These are phyloP conservation scores for Ophiostoma novo-ulmi DNA, from an alignment of 2,329 filamentous ascomycete species.

Conservation along the genomic window DNA sequence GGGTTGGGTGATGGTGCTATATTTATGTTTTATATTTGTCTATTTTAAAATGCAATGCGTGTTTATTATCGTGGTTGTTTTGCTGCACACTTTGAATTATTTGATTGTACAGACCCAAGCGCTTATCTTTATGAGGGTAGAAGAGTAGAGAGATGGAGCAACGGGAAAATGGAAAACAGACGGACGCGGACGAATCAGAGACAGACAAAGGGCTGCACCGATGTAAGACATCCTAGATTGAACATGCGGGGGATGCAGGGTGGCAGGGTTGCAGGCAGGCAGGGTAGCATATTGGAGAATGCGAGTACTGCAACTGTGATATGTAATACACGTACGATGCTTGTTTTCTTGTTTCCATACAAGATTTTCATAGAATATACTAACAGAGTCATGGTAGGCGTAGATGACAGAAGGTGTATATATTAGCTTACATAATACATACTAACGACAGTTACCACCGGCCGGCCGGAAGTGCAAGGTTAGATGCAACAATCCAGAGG, in stretches of 20 bases:
- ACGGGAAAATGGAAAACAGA: no score
- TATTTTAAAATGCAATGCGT: constrained; percentile 2
- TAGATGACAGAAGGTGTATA: no score
- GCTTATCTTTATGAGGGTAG: no score
- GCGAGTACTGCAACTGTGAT: neutral
- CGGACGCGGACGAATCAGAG: no score
- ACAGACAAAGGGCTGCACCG: no score
- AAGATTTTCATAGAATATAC: neutral
- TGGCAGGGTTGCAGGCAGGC: neutral
- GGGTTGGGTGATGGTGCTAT: neutral
- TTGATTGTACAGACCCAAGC: no score
- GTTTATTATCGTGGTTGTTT: neutral
- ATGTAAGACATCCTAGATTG: no score
- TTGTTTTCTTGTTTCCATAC: neutral
- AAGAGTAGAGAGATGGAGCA: no score
- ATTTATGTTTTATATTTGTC: neutral
- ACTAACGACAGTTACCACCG: neutral
- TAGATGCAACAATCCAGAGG: neutral
- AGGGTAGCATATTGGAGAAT: neutral
- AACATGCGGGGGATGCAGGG: no score
- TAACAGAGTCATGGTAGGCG: neutral
- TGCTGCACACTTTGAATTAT: no score
- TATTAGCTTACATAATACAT: neutral
- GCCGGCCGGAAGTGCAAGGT: neutral
- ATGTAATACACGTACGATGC: neutral